Conservation (phyloP, 2,329 filamentous ascomycete species). For the Penicillium sp. region DNA sequence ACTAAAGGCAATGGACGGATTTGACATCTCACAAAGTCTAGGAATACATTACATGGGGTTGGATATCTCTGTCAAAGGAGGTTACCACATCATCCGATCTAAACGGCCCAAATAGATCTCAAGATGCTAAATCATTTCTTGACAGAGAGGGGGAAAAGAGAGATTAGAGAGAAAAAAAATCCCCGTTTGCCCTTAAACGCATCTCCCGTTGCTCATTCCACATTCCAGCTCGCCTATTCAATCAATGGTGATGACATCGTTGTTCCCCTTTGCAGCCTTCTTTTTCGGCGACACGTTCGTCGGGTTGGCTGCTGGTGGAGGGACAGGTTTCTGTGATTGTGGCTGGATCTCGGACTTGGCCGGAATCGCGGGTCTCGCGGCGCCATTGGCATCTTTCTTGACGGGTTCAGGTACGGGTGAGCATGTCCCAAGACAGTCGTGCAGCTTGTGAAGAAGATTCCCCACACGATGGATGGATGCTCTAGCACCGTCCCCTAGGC, state of each 20-base stretch:
- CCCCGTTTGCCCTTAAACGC: neutral
- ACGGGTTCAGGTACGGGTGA: conserved; percentile 10
- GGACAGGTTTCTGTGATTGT: neutral
- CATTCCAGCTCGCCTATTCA: conserved; percentile 7
- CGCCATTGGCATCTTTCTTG: conserved; percentile 5
- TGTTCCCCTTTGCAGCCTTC: conserved; percentile 6
- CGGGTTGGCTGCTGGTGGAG: neutral
- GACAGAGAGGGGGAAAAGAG: too few relatives aligned
- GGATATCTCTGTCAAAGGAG: neutral
- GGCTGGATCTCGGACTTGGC: neutral
- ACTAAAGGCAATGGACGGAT: neutral
- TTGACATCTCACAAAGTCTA: neutral
- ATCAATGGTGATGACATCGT: conserved; percentile 36
- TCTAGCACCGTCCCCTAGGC: conserved; percentile 35
- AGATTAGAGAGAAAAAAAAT: neutral
- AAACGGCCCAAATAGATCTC: neutral
- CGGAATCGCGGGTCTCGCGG: conserved; percentile 2
- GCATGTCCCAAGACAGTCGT: conserved; percentile 24
- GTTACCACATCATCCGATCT: neutral
- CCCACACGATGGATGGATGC: conserved; percentile 28
- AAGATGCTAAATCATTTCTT: neutral
- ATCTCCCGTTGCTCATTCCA: too few relatives aligned
- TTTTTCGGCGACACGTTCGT: conserved; percentile 5
- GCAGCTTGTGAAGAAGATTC: conserved; percentile 28
- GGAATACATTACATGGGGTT: conserved; percentile 2